Base-by-base conservation (phyloP, 2,329 filamentous ascomycete genomes). In the Teratosphaeriaceae sp. region DNA sequence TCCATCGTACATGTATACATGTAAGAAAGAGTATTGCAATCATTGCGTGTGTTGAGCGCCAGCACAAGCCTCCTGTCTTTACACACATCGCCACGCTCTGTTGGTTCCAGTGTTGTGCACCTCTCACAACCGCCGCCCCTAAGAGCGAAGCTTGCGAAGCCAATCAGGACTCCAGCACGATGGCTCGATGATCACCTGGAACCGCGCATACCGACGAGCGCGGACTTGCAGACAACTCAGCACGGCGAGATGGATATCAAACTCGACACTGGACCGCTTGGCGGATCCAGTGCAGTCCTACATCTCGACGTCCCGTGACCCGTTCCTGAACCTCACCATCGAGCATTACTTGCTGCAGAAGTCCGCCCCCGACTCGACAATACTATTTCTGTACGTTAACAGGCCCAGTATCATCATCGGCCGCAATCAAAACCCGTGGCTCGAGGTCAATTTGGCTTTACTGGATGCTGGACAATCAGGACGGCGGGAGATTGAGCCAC, bases 401-500 rank as follows among this genome's bases (percentile, higher is more conserved):
- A 68, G 79, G 27, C 88, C 90, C 1, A 88, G 86, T 62, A 76
- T 98, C 46, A 82, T 98, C 60, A 83, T 98, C 53, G 92, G 92
- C 33, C 82, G 92, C 47, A 98, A 98, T 64, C 92, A 98, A 69
- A 98, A 98, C 63, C 92, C 92, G 42, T 98, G 90, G 92, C 74
- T 87, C 7, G 92, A 98, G 69, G 81, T 87, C 48, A 86, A 94
- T 61, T 74, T 96, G 7, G 68, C 68, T 29, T 71, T 79, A 1
- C 69, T 94, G 7, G 57, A 67, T 56, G 57, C 69, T 48, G 62
- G 65, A 58, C 51, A 61, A 49, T 49, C 57, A 30, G 47, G 53
- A 40, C 18, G 34, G 24, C 46, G 45, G 7, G 33, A 52, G 26
- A 53, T 27, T 55, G 73, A 64, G 43, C 61, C 64, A 18, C 61